Base-by-base conservation (phyloP, 345 rosid species). In the Viola odorata region DNA sequence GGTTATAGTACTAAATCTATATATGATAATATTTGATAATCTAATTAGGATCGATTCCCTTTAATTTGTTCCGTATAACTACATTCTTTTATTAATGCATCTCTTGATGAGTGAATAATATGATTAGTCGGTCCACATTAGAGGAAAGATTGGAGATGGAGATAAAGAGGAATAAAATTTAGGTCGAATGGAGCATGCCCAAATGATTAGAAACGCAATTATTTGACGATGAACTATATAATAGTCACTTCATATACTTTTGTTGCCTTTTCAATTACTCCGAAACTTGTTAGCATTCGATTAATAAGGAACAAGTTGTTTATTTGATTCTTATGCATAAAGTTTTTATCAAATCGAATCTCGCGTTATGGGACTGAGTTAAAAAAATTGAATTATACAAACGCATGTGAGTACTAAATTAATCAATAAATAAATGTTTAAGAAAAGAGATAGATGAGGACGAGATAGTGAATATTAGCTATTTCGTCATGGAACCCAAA, bases 141-240 rank as follows among this genome's bases (percentile, higher is more conserved):
- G 32, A 63, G 23, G 60, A 49, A 69, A 66, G 63, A 44, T 37
- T 10, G 54, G 5, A 41, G 62, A 39, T 23, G 6, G 58, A 60
- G 67, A 68, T 64, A 61, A 64, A 64, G 64, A 49, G 49, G 60
- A 68, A 67, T 61, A 63, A 36, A 53, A 6, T 60, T 37, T 54
- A 53, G 56, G 68, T 58, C 64, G 63, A 56, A 40, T 61, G 67
- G 69, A 61, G 68, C 45, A 67, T 61, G 73, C 45, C 60, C 58
- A 73, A 71, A 80, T 76, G 63, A 76, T 71, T 73, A 66, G 78
- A 56, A 58, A 68, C 41, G 23, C 70, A 36, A 76, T 73, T 62
- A 64, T 74, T 74, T 67, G 75, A 17, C 45, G 61, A 61, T 53
- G 44, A 39, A 40, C 54, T 60, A 59, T 12, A 60, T 15, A 51